phyloP scores from a whole-genome alignment of 768 basidiomycete species.

The Tylopilus plumbeoviolaceoides region DNA sequence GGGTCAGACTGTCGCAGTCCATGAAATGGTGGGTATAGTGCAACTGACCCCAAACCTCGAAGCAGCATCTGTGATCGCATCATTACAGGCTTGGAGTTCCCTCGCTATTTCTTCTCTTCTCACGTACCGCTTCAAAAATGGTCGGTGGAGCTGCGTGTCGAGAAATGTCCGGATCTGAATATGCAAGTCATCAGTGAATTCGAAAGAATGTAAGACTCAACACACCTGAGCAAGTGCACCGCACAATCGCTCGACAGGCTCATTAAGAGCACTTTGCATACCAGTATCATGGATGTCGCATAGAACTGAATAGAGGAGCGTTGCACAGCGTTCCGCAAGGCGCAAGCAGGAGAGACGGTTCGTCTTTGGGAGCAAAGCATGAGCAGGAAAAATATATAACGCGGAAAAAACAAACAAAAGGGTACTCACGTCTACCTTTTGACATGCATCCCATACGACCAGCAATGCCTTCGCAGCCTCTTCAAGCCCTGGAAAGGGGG shows the following conservation, averaged over 20 bases:
- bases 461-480: constrained; percentile 50
- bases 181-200: not conserved
- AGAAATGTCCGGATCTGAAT: constrained; percentile 51
- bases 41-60: constrained; percentile 23
- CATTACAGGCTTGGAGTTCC: constrained; percentile 50
- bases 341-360: constrained; percentile 67
- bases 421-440: constrained; percentile 54
- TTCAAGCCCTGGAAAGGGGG: constrained; percentile 53
- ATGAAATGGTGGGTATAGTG: not conserved
- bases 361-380: constrained; percentile 37
- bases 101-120: constrained; percentile 64
- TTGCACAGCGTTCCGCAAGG: constrained; percentile 69
- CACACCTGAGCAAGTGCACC: constrained; percentile 43
- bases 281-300: constrained; percentile 62
- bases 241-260: constrained; percentile 38
- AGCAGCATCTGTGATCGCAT: constrained; percentile 46
- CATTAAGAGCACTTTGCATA: constrained; percentile 41
- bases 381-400: not conserved
- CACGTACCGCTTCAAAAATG: constrained; percentile 77
- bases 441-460: constrained; percentile 61
- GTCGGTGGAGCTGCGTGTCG: constrained; percentile 55
- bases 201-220: not conserved
- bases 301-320: constrained; percentile 58
- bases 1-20: not conserved
- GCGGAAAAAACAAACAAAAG: not conserved